Evolutionary conservation across 2,329 filamentous ascomycete genomes (phyloP).

Genomic region (Cytospora schulzeri): DNA sequence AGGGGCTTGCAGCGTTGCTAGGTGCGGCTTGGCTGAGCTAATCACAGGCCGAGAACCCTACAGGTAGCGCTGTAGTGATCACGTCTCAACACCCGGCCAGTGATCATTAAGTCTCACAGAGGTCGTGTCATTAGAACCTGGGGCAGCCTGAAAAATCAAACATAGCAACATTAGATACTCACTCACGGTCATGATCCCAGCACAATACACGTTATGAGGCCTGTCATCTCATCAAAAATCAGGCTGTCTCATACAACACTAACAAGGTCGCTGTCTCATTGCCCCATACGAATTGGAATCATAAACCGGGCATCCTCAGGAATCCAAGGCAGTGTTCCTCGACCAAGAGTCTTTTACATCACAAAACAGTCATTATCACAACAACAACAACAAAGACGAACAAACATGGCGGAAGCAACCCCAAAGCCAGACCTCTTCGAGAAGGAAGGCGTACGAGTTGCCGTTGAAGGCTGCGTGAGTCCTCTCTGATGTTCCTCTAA

Average conservation of each 20-base stretch:
- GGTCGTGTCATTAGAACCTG: not conserved
- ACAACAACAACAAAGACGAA: not conserved
- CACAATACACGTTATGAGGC: not conserved
- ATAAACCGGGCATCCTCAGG: not conserved
- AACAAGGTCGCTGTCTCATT: not conserved
- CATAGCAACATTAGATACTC: not conserved
- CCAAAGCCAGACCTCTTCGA: constrained; percentile 30
- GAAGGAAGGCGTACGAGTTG: constrained; percentile 25
- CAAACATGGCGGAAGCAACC: not conserved
- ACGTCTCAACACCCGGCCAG: not conserved
- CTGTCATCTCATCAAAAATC: not conserved
- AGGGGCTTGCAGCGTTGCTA: not conserved
- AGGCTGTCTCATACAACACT: not conserved
- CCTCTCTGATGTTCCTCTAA: not conserved
- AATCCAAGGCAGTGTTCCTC: not conserved
- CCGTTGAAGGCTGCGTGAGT: constrained; percentile 27
- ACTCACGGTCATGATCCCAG: not conserved
- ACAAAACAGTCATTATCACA: not conserved
- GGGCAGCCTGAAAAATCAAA: not conserved
- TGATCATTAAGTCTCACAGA: too few species aligned
- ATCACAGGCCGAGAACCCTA: not conserved
- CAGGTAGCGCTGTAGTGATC: not conserved
- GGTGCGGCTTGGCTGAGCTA: not conserved
- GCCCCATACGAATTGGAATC: not conserved
- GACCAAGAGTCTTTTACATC: not conserved